Evolutionary conservation across 345 rosid genomes (phyloP).

Genomic region (Populus pruinosa): DNA sequence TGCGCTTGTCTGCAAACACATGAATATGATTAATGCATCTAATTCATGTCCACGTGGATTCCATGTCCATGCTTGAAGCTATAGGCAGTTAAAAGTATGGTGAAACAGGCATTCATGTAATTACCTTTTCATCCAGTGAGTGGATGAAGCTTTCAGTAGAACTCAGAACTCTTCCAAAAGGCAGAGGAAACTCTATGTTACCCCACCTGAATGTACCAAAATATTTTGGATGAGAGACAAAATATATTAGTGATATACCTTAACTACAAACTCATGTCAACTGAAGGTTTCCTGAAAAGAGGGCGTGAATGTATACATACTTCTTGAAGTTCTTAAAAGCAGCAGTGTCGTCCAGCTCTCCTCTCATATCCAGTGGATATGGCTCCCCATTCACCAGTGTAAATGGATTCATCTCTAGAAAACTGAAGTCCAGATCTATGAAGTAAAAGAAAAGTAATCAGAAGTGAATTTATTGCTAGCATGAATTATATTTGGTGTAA

Average conservation of each 20-base stretch:
- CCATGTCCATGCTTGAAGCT: neutral
- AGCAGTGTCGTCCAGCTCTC: constrained; percentile 94
- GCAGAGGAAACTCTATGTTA: constrained; percentile 74
- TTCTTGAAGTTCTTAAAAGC: constrained; percentile 92
- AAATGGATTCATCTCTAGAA: constrained; percentile 95
- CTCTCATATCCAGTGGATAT: constrained; percentile 96
- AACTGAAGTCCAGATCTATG: constrained; percentile 87
- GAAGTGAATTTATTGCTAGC: neutral
- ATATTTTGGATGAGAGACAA: neutral
- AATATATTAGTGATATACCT: neutral
- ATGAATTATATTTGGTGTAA: neutral
- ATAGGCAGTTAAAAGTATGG: neutral
- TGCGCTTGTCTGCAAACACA: constrained; percentile 75
- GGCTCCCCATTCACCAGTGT: constrained; percentile 83
- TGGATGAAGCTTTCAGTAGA: constrained; percentile 78
- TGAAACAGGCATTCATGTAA: constrained; percentile 1
- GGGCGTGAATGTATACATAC: constrained; percentile 33
- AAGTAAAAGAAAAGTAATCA: neutral
- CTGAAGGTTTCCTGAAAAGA: neutral
- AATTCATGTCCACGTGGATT: neutral
- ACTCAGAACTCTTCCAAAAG: constrained; percentile 92
- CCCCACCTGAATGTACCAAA: constrained; percentile 66
- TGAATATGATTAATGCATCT: neutral
- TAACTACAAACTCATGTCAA: neutral
- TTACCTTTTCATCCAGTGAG: constrained; percentile 89